Percentiles rank a stretch among this genome's conserved stretches.
These are phyloP conservation scores for Aspergillus nomiae DNA, from an alignment of 2,329 filamentous ascomycete genomes.

Conservation along the genomic window DNA sequence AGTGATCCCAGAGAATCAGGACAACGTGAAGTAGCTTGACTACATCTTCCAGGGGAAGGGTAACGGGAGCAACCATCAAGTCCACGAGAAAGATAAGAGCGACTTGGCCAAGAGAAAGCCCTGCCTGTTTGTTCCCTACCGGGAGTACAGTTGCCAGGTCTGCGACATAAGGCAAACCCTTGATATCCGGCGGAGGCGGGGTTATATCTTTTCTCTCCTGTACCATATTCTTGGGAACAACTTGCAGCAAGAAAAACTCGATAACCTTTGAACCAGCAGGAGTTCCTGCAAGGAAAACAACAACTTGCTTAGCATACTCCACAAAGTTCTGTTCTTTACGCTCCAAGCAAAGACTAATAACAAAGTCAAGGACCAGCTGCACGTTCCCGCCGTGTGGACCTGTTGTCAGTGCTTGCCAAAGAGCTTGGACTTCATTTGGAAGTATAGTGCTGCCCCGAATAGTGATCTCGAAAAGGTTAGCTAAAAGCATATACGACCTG, in stretches of 20 bases:
- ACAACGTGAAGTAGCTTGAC: conserved; percentile 88
- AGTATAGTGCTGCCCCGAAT: conserved; percentile 85
- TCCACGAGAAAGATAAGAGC: conserved; percentile 93
- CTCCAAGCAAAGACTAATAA: conserved; percentile 90
- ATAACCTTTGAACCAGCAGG: conserved; percentile 86
- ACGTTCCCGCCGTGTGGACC: conserved; percentile 93
- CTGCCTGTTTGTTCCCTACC: conserved; percentile 84
- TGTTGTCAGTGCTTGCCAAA: conserved; percentile 95
- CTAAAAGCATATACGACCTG: conserved; percentile 89
- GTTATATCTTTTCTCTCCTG: conserved; percentile 77
- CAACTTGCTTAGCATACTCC: conserved; percentile 95
- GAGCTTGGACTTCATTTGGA: conserved; percentile 94
- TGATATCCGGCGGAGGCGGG: conserved; percentile 67
- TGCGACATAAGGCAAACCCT: conserved; percentile 81
- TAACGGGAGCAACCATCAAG: conserved; percentile 88
- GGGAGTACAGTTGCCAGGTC: conserved; percentile 79
- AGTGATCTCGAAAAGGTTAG: conserved; percentile 94
- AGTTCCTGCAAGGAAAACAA: conserved; percentile 90
- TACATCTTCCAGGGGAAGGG: conserved; percentile 75
- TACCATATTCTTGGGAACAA: conserved; percentile 96
- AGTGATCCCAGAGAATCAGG: conserved; percentile 95
- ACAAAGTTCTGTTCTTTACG: conserved; percentile 97
- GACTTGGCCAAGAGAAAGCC: conserved; percentile 88
- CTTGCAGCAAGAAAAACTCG: conserved; percentile 88
- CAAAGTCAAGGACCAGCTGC: conserved; percentile 90